These are phyloP conservation scores for Fraxinus greggii DNA, from an alignment of 305 asterid species.

Conservation along the genomic window DNA sequence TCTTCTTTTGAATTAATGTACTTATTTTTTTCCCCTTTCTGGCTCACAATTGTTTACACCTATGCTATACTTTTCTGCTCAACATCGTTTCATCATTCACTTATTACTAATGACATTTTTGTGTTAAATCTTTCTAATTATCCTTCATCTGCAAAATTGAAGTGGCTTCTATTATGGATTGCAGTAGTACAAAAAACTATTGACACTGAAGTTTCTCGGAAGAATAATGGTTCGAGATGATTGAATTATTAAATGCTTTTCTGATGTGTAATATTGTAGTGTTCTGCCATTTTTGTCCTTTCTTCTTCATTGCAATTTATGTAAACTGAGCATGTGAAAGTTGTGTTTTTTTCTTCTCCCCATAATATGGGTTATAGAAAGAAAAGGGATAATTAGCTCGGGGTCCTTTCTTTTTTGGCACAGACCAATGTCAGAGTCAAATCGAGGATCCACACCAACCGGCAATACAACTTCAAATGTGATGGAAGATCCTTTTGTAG, in stretches of 20 bases:
- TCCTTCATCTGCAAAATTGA: neutral
- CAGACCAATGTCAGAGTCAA: conserved; percentile 71
- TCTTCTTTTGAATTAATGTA: neutral
- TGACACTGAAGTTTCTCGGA: neutral
- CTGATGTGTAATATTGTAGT: neutral
- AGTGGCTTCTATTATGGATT: neutral
- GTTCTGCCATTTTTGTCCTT: neutral
- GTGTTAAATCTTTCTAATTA: neutral
- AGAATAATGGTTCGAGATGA: neutral
- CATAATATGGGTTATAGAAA: conserved; percentile 1
- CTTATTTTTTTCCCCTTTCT: neutral
- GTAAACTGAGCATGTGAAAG: neutral
- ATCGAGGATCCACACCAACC: conserved; percentile 56
- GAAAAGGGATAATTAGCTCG: conserved; percentile 13
- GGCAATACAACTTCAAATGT: conserved; percentile 37
- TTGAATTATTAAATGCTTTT: neutral
- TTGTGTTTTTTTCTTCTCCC: neutral
- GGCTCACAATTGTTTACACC: neutral
- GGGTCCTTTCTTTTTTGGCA: conserved; percentile 25
- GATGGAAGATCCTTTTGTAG: conserved; percentile 71
- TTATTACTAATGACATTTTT: neutral
- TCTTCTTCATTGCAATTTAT: neutral
- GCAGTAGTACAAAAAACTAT: neutral
- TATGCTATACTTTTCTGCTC: neutral
- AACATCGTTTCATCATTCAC: neutral